Base-by-base conservation (phyloP, 1,284 basidiomycete species). In the Pascua sp. region DNA sequence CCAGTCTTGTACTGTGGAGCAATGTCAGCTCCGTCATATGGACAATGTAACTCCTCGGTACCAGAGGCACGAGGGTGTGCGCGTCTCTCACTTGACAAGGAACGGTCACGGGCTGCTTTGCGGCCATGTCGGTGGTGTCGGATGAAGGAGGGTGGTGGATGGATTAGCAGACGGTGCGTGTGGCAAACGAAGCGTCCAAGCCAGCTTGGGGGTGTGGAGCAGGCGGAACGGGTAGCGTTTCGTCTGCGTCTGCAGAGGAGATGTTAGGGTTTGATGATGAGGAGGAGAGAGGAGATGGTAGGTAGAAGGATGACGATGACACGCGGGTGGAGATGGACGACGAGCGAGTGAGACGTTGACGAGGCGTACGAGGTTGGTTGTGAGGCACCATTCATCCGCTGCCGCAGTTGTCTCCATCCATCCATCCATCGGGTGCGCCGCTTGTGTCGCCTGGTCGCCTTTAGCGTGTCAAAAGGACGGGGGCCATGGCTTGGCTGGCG, bases 1-100 rank as follows among this genome's bases (percentile, higher is more conserved):
- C 91, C 91, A n/a, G 91, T 93, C 71, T 90, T 89, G 73, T 94
- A 94, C 90, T 93, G 42, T 18, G 44, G 17, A 40, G 24, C n/a
- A 17, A 16, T 36, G 55, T 51, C 51, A 51, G 42, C 44, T 11
- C 11, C 3, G 3, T 11, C 17, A 11, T 11, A 16, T 8, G 11
- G 36, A 36, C 42, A 44, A 32, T 24, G 38, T 4, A 11, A 16
- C 9, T n/a, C 17, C 8, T 42, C 18, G 37, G 38, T 38, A 38
- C 16, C 13, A 8, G 38, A 2, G 10, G 16, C 8, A 5, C 11
- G n/a, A 11, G 12, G 36, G 10, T 36, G 18, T 45, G 40, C n/a
- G 15, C 38, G 12, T 37, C 8, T 59, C 81, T 60, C 59, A 84
- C 84, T 80, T 86, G 85, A 71, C 85, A 86, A 12, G 85, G 84